Percentiles rank a stretch among this genome's conserved stretches.
Conservation (phyloP, 805 yeast species). For the Candida germanica region DNA sequence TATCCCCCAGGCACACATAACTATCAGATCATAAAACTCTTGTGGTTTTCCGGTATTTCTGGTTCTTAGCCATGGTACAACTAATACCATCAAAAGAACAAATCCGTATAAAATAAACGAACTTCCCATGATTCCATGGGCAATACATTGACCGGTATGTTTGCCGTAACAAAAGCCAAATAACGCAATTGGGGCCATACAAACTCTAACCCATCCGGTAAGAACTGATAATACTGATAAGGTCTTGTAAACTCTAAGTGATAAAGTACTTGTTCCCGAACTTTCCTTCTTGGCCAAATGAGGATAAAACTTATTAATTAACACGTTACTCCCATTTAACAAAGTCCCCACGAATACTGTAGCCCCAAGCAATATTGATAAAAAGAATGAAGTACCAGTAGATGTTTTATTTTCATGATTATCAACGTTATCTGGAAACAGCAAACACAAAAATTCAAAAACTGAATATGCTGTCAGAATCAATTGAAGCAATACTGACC, state of each 20-base stretch:
- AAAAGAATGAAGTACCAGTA: constrained; percentile 65
- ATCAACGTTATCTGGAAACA: constrained; percentile 58
- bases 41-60: constrained; percentile 39
- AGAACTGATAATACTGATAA: constrained; percentile 46
- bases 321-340: constrained; percentile 49
- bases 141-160: constrained; percentile 92
- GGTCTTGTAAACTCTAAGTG: constrained; percentile 31
- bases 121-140: constrained; percentile 96
- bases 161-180: constrained; percentile 82
- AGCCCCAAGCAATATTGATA: constrained; percentile 44
- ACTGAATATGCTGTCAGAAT: constrained; percentile 48
- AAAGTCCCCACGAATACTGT: constrained; percentile 54
- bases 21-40: constrained; percentile 77
- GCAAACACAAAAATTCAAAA: constrained; percentile 53
- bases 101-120: constrained; percentile 82
- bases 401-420: constrained; percentile 69
- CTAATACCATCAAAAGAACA: constrained; percentile 60
- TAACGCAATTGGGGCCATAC: constrained; percentile 78
- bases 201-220: constrained; percentile 75
- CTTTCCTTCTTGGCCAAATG: constrained; percentile 30
- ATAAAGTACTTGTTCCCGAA: not conserved
- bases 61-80: constrained; percentile 71
- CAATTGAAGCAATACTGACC: constrained; percentile 46
- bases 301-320: constrained; percentile 33
- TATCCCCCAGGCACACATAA: constrained; percentile 88